Conservation (phyloP, 176 grass and related monocot genomes). For the Ensete ventricosum region DNA sequence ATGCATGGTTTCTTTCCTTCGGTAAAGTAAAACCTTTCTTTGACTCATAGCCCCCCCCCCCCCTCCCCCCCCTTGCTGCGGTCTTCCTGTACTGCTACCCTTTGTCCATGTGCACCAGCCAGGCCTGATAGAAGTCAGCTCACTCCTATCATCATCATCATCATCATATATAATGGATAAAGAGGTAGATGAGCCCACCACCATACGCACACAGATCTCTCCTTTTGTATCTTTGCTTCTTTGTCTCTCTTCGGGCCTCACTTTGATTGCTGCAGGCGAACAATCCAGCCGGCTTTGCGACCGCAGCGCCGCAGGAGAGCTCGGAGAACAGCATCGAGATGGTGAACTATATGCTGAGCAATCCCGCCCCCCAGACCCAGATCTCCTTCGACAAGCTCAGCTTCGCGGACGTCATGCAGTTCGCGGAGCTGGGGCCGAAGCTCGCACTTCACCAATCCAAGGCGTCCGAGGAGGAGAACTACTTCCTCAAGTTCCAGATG, state of each 20-base stretch:
- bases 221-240: neutral
- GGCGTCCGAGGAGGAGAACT: conserved; percentile 23
- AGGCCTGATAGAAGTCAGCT: neutral
- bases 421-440: conserved; percentile 83
- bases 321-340: conserved; percentile 39
- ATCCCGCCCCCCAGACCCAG: conserved; percentile 34
- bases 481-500: conserved; percentile 54
- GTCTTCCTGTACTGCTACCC: neutral
- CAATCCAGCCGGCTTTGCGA: neutral
- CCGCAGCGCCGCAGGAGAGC: conserved; percentile 8
- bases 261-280: neutral
- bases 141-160: too few species aligned
- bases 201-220: too few species aligned
- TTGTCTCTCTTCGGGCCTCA: neutral
- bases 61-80: too few species aligned
- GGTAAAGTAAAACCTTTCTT: neutral
- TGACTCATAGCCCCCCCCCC: neutral
- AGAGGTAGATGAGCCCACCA: neutral
- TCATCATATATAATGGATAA: neutral
- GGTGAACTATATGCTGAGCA: conserved; percentile 87
- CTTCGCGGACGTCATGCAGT: conserved; percentile 83
- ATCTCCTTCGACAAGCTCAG: conserved; percentile 65
- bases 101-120: neutral
- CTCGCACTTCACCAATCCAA: conserved; percentile 62
- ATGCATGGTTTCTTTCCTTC: neutral